Evolutionary conservation across 1,284 basidiomycete species (phyloP).

Genomic region (Inonotus obliquus): DNA sequence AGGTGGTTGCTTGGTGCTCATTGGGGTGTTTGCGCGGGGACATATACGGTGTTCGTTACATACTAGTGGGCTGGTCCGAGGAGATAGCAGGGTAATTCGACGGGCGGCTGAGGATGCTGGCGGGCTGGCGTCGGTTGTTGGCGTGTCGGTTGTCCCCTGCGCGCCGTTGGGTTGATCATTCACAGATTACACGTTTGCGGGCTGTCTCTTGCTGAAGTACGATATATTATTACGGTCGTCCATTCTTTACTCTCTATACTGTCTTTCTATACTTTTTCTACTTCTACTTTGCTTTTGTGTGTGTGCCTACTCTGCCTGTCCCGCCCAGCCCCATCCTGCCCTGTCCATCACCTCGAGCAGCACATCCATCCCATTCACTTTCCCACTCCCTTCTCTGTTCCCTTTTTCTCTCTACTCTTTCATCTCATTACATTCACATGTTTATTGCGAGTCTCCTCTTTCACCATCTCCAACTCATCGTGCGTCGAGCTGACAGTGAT

Average conservation of each 20-base stretch:
- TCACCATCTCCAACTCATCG: background rate
- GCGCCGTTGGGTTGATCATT: background rate
- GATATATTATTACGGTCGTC: constrained; percentile 20
- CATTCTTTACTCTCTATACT: constrained; percentile 1
- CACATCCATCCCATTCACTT: background rate
- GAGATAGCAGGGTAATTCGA: background rate
- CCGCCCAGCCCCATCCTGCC: background rate
- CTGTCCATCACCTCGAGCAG: background rate
- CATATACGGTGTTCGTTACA: background rate
- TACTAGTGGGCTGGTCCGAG: background rate
- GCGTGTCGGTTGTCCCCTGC: background rate
- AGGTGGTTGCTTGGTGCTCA: background rate
- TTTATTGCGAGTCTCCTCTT: background rate
- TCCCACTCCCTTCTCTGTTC: constrained; percentile 16
- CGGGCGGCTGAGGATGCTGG: background rate
- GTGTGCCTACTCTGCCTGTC: constrained; percentile 3
- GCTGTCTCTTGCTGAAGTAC: constrained; percentile 13
- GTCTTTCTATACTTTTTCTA: constrained; percentile 9
- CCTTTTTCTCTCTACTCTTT: constrained; percentile 15
- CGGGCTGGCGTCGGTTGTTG: background rate
- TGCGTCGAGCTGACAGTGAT: too few species aligned
- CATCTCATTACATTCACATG: background rate
- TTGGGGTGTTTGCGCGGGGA: background rate
- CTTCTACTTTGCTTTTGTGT: constrained; percentile 19
- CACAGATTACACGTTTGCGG: constrained; percentile 5